Evolutionary conservation across 495 filamentous ascomycete genomes (phyloP), one percentile per base, ranked within the genome.

Genomic region (Parathielavia hyrcaniae): DNA sequence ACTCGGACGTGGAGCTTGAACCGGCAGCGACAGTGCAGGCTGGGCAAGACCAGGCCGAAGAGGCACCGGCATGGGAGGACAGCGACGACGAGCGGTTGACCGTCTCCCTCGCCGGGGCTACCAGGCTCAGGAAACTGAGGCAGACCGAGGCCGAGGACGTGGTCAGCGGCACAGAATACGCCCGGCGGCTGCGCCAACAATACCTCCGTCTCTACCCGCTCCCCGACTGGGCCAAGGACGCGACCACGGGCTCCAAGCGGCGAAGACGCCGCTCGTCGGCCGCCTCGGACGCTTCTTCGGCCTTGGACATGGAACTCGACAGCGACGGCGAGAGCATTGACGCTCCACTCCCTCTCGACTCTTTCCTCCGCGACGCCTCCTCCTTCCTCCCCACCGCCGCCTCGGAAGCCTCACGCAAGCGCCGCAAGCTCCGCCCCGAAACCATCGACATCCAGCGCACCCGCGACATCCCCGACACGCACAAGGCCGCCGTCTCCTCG

Each of bases 21-120:
- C 4, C 50, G 17, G 47, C 11, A 14, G n/a, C n/a, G 40, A 35
- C n/a, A 13, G 34, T 22, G 46, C 54, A 43, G 20, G 17, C 40
- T 1, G 20, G 23, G 13, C 47, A 50, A 49, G 50, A 53, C 12
- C 14, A 23, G 14, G 66, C 69, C 23, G 68, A 73, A 12, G 70
- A 70, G 1, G 64, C 69, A 55, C 73, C 88, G 12, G 86, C 88
- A 14, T 98, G 93, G 93, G 83, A 90, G 61, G 93, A 98, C 73
- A 96, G 91, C 71, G 93, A 97, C 63, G 93, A 98, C 64, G 93
- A 98, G 67, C 82, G 86, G 40, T 74, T 96, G 50, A 81, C 82
- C 19, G 77, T 98, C 47, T 96, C 91, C 4, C 80, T 98, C 13
- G 87, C 87, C 11, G 78, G 83, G 41, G 82, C 85, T 43, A 78